These are phyloP conservation scores for Ramaria rubella DNA, from an alignment of 768 basidiomycete species.

Conservation along the genomic window DNA sequence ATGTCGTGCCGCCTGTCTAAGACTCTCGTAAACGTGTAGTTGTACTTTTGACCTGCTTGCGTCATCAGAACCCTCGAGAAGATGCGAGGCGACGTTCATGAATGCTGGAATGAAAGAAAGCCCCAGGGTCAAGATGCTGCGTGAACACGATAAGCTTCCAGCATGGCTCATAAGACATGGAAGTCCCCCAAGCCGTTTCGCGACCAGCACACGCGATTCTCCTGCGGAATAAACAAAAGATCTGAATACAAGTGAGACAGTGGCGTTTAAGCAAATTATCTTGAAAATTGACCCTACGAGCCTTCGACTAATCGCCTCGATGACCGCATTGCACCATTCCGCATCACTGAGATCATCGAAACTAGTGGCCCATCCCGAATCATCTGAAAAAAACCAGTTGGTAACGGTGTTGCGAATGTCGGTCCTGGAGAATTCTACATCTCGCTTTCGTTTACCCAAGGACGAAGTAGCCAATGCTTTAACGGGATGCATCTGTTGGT, in stretches of 20 bases:
- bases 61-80: slow-evolving; percentile 42
- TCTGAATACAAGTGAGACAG: slow-evolving; percentile 22
- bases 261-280: background rate
- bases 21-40: slow-evolving; percentile 34
- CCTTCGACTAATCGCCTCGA: slow-evolving; percentile 39
- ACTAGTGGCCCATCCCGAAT: slow-evolving; percentile 51
- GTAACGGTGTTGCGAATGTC: background rate
- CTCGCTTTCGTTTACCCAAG: slow-evolving; percentile 3
- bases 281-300: slow-evolving; percentile 35
- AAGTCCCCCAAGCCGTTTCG: slow-evolving; percentile 4
- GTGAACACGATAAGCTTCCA: slow-evolving; percentile 24
- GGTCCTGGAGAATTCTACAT: background rate
- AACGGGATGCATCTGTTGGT: background rate
- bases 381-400: slow-evolving; percentile 32
- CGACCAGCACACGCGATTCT: slow-evolving; percentile 19
- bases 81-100: slow-evolving; percentile 28
- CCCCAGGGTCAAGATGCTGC: background rate
- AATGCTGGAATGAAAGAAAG: slow-evolving; percentile 23
- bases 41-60: slow-evolving; percentile 45
- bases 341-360: slow-evolving; percentile 37
- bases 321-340: slow-evolving; percentile 36
- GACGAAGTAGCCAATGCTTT: background rate
- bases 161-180: slow-evolving; percentile 12
- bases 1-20: slow-evolving; percentile 39
- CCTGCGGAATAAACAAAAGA: slow-evolving; percentile 29